Evolutionary conservation across 129 eudicot genomes (phyloP), one percentile per base, ranked within the genome.

Genomic region (Centella asiatica): DNA sequence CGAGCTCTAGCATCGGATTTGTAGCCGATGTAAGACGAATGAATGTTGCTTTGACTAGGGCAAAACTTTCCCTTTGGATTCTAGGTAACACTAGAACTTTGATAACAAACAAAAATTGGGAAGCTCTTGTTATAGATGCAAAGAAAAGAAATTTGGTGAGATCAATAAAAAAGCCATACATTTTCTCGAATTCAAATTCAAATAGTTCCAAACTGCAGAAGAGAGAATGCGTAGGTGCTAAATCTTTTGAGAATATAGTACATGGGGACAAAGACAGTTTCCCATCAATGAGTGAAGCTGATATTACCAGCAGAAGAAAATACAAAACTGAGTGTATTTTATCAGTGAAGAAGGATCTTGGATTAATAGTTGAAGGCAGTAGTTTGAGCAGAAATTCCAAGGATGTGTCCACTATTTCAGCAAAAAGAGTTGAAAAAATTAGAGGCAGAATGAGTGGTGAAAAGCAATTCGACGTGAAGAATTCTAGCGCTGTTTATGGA

Each of bases 31-130:
- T 85, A 42, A 82, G 99, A 69, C 85, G 99, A 75, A 93, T 93
- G 99, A 93, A 93, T 78, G 99, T 93, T 73, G 90, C 99, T 60
- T 70, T 93, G 70, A 93, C 95, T 2, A 85, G 99, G 79, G 96
- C 99, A n/a, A 85, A 72, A 51, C 79, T 71, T 47, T 93, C 99
- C 22, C 67, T 93, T 29, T 93, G 99, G 99, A 75, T 93, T 65
- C 76, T 93, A 71, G 99, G 99, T 24, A 82, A 93, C 50, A 80
- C 83, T 72, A 85, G 78, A 74, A 93, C 99, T 34, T 80, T 87
- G 77, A 76, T 69, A 76, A 81, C 76, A 34, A 85, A 93, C 64
- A 71, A 68, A 62, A 86, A 77, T 74, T 93, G 96, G 99, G 92
- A 78, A 51, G 88, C 99, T 78, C 99, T 93, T 57, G 69, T 93